Percentiles rank a stretch among this genome's conserved stretches.
These are phyloP conservation scores for Phalaenopsis hybrid DNA, from an alignment of 116 monocot species.

Conservation along the genomic window DNA sequence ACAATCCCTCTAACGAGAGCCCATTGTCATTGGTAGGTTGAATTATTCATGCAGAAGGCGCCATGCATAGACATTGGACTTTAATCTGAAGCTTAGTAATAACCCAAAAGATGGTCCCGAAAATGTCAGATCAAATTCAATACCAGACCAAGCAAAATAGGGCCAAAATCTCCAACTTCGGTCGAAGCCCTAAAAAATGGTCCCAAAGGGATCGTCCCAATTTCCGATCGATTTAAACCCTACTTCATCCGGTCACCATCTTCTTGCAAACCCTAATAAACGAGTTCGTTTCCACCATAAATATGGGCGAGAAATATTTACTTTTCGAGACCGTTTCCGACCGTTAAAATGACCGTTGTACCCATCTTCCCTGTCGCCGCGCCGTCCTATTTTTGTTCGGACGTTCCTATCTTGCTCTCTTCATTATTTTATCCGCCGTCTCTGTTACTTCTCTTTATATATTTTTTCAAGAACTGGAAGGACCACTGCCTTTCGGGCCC, in stretches of 20 bases:
- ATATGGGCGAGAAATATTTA: not conserved
- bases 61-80: no score
- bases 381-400: not conserved
- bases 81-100: no score
- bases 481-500: not conserved
- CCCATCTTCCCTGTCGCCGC: conserved; percentile 1
- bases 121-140: no score
- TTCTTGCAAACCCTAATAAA: not conserved
- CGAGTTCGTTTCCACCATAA: not conserved
- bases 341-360: conserved; percentile 10
- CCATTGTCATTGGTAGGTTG: no score
- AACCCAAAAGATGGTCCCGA: no score
- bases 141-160: no score
- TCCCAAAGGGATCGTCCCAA: no score
- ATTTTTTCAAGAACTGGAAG: not conserved
- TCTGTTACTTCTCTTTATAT: conserved; percentile 1
- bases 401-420: not conserved
- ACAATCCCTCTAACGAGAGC: no score
- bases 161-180: no score
- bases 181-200: no score
- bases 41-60: no score
- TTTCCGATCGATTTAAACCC: no score
- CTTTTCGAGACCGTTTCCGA: not conserved
- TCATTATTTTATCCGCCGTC: not conserved
- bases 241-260: not conserved